phyloP scores from a whole-genome alignment of 176 grass and related monocot genomes.

The Juncus effusus region DNA sequence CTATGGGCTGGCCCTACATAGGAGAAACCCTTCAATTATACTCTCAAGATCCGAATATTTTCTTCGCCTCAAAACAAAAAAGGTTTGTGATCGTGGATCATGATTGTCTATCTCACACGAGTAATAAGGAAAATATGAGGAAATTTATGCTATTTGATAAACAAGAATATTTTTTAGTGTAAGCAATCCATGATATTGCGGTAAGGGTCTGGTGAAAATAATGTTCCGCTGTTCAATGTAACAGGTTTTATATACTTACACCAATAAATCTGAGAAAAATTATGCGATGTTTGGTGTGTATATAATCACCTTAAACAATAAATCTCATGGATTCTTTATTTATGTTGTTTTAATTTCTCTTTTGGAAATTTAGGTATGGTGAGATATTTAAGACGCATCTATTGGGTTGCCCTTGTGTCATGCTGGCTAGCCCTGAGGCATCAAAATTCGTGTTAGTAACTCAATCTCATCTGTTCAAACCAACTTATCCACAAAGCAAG shows the following conservation, averaged over 20 bases:
- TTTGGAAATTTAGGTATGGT: constrained; percentile 47
- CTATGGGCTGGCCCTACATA: constrained; percentile 88
- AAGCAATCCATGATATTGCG: too few species aligned
- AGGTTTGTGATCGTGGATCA: constrained; percentile 29
- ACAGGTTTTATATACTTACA: too few species aligned
- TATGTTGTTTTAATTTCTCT: background rate
- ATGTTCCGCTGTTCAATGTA: too few species aligned
- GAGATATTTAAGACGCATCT: constrained; percentile 92
- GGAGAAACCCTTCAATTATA: constrained; percentile 97
- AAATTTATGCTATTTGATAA: too few species aligned
- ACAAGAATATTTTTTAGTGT: too few species aligned
- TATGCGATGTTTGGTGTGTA: too few species aligned
- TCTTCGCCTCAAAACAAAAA: constrained; percentile 72
- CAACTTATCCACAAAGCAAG: constrained; percentile 92
- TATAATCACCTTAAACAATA: too few species aligned
- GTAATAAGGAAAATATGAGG: too few species aligned
- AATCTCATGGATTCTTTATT: too few species aligned
- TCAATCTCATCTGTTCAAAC: constrained; percentile 69
- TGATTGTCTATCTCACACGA: too few species aligned
- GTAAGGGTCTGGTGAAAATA: too few species aligned
- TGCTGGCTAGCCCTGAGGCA: constrained; percentile 97
- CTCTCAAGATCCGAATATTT: constrained; percentile 80
- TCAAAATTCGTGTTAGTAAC: constrained; percentile 80
- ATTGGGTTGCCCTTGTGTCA: constrained; percentile 87
- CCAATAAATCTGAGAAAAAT: too few species aligned